These are phyloP conservation scores for Geosmithia putterillii DNA, from an alignment of 2,329 filamentous ascomycete species.

Conservation along the genomic window DNA sequence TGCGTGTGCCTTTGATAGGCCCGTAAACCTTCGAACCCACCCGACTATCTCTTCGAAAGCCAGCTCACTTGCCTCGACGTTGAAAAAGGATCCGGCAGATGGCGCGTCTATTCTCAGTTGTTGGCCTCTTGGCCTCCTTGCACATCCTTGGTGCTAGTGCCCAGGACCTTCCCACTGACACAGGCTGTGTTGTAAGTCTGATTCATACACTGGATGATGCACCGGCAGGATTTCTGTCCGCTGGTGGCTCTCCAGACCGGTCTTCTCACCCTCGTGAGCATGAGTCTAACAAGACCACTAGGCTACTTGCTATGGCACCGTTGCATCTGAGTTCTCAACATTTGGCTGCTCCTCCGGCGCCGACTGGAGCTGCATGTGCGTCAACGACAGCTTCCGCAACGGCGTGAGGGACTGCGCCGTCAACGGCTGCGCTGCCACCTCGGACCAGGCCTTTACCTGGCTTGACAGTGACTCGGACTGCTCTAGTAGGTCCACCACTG, in stretches of 20 bases:
- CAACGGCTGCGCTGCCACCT: conserved; percentile 11
- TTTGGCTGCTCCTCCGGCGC: conserved; percentile 1
- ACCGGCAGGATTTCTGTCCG: no score
- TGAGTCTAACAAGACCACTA: neutral
- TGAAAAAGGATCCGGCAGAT: conserved; percentile 1
- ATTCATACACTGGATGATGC: no score
- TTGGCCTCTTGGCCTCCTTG: conserved; percentile 15
- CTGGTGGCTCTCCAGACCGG: no score
- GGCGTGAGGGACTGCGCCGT: conserved; percentile 28
- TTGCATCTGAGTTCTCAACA: conserved; percentile 6
- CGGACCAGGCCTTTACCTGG: conserved; percentile 8
- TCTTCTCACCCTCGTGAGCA: no score
- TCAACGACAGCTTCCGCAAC: conserved; percentile 16
- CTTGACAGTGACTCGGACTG: conserved; percentile 3
- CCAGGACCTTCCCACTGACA: conserved; percentile 4
- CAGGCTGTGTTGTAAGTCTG: conserved; percentile 1
- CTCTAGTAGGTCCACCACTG: neutral
- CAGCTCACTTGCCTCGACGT: neutral
- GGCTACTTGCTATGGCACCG: neutral
- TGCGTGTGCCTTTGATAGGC: neutral
- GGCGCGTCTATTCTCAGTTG: conserved; percentile 14
- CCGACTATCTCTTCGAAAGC: neutral
- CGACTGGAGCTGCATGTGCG: conserved; percentile 22
- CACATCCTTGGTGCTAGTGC: conserved; percentile 12
- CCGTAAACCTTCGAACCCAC: neutral